Evolutionary conservation across 164 flowering plant species (phyloP), one percentile per base, ranked within the genome.

Genomic region (Stephania yunnanensis): DNA sequence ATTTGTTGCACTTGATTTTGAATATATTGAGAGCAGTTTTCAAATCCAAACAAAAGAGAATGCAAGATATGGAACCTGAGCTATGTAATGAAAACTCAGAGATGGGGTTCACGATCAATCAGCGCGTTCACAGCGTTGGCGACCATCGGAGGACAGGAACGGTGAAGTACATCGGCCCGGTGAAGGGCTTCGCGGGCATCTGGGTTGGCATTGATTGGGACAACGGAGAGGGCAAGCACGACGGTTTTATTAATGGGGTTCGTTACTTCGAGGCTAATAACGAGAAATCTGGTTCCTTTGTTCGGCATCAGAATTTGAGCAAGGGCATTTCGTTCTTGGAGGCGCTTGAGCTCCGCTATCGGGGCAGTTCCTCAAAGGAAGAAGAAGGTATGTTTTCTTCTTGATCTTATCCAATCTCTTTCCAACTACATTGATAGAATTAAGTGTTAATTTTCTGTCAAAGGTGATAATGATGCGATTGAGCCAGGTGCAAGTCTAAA

Each of bases 141-240:
- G 92, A 91, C 76, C 53, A 86, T 0, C 84, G 88, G 20, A 76
- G 98, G 77, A 83, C 82, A 42, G 99, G 98, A 9, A 91, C 92
- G 0, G 92, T 95, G 44, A 85, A 81, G 84, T 95, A 92, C 80
- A 77, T 87, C 4, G 98, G 98, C n/a, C 77, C 87, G 20, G 90
- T 95, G 3, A 81, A 87, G 63, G 96, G 96, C 25, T 82, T 88
- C 71, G 80, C 91, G 0, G 95, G 96, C 15, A 78, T 75, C 29
- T 93, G 98, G 98, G 85, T 95, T 36, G 99, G 99, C 1, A 90
- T 95, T 7, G 99, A 95, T 72, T 95, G 99, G 99, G 99, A 95
- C 84, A 79, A 82, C 77, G 91, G 85, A 9, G 87, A 88, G 3
- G 99, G 89, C 42, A 95, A 93, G 80, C 98, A 93, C 80, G 92